Conservation (phyloP, 23 red algal genomes). For the Gracilaria domingensis region DNA sequence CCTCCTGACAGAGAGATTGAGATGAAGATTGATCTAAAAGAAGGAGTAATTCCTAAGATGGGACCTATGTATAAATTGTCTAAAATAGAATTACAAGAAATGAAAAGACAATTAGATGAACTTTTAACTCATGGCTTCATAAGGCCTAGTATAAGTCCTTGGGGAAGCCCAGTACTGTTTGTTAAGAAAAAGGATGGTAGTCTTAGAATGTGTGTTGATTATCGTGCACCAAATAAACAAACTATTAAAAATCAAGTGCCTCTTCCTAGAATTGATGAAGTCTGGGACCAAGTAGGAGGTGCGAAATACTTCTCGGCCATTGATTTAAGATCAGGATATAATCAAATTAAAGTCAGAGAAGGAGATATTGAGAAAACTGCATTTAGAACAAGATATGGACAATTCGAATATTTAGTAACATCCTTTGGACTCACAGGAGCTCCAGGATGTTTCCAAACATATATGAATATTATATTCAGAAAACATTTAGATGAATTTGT, state of each 20-base stretch:
- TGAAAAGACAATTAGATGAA: constrained; percentile 37
- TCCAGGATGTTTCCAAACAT: constrained; percentile 33
- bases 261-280: constrained; percentile 59
- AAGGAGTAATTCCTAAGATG: constrained; percentile 4
- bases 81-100: neutral
- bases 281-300: constrained; percentile 38
- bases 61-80: constrained; percentile 38
- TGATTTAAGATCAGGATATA: constrained; percentile 48
- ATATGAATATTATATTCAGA: constrained; percentile 48
- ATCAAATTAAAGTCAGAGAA: constrained; percentile 47
- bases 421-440: constrained; percentile 49
- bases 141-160: constrained; percentile 38
- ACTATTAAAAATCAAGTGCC: constrained; percentile 39
- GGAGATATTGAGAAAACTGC: constrained; percentile 34
- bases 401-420: constrained; percentile 49
- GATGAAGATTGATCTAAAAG: constrained; percentile 38
- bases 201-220: constrained; percentile 43
- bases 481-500: constrained; percentile 45
- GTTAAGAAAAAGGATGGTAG: constrained; percentile 12
- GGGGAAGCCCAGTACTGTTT: constrained; percentile 49
- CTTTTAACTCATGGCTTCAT: neutral
- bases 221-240: constrained; percentile 46
- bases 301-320: constrained; percentile 46
- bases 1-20: constrained; percentile 9
- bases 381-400: constrained; percentile 50